Base-by-base conservation (phyloP, 1,284 basidiomycete genomes). In the Caloboletus inedulis region DNA sequence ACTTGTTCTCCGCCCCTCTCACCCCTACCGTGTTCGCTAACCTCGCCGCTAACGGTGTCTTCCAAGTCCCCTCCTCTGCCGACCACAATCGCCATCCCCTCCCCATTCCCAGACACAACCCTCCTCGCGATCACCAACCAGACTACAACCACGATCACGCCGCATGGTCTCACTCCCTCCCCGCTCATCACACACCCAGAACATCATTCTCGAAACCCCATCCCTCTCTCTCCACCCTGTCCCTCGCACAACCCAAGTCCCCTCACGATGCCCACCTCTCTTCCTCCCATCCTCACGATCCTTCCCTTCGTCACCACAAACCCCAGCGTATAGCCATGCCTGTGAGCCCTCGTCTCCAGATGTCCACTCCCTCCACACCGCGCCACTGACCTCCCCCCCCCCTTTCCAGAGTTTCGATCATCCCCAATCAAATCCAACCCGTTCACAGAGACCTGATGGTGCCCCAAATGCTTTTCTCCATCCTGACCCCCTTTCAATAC, bases 21-120 rank as follows among this genome's bases (percentile, higher is more conserved):
- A 76, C 82, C 54, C 81, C 81, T 4, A 66, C 76, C 43, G 72
- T 80, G 40, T 85, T 85, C 59, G 77, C 80, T 39, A 77, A 77
- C 44, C 75, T 85, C 41, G 77, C 80, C 13, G 79, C 83, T 9
- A 80, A 78, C 59, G 82, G 83, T 62, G 72, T 81, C 37, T 68
- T 85, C 44, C 66, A 69, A 3, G 19, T 57, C 48, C 67, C 57
- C n/a, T 31, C 43, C 9, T 12, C 39, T 5, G 55, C 49, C 39
- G 61, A 62, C 56, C 50, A 58, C 43, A 7, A 44, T 43, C 64
- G 54, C 43, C 53, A 57, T 43, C 25, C 48, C 13, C 43, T 53
- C 35, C 3, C 50, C 7, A 40, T 49, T n/a, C 18, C 56, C 16
- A 52, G 63, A 8, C 42, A 25, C 1, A 48, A 50, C 39, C 37